phyloP scores from a whole-genome alignment of 768 basidiomycete genomes.

The Coprinopsis sp. region DNA sequence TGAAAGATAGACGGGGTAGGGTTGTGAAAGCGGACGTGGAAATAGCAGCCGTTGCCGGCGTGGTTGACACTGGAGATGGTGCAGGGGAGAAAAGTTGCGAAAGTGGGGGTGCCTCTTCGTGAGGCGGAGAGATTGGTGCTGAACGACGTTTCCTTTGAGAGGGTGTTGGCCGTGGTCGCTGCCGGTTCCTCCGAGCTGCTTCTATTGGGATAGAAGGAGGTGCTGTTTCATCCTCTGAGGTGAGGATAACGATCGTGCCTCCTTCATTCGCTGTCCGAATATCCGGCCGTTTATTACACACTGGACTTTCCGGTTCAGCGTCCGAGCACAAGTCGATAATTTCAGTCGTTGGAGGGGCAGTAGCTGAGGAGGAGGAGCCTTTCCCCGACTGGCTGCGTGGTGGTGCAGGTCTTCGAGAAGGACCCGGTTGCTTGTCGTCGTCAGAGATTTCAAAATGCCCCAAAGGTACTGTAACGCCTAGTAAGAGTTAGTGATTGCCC shows the following conservation, averaged over 20 bases:
- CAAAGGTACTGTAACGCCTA: slow-evolving; percentile 6
- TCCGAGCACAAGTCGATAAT: slow-evolving; percentile 24
- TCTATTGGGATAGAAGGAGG: neutral
- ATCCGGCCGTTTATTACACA: neutral
- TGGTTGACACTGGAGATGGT: no score
- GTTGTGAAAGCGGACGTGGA: no score
- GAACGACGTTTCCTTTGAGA: no score
- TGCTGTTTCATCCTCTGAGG: slow-evolving; percentile 16
- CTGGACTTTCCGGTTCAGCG: slow-evolving; percentile 4
- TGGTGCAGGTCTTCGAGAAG: slow-evolving; percentile 8
- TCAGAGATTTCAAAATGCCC: slow-evolving; percentile 11
- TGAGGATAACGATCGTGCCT: slow-evolving; percentile 13
- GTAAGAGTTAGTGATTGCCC: neutral
- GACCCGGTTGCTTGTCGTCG: slow-evolving; percentile 6
- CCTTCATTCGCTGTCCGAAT: neutral
- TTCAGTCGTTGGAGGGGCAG: neutral
- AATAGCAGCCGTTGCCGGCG: no score
- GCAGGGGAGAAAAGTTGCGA: no score
- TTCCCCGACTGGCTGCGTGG: neutral
- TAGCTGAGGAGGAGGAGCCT: no score
- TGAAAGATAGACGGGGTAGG: no score
- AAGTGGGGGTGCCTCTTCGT: no score
- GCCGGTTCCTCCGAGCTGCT: no score
- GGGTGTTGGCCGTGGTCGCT: no score
- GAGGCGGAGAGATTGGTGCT: no score